Percentiles rank a stretch among this genome's conserved stretches.
phyloP scores from a whole-genome alignment of 23 red algal species.

The Gracilaria domingensis region DNA sequence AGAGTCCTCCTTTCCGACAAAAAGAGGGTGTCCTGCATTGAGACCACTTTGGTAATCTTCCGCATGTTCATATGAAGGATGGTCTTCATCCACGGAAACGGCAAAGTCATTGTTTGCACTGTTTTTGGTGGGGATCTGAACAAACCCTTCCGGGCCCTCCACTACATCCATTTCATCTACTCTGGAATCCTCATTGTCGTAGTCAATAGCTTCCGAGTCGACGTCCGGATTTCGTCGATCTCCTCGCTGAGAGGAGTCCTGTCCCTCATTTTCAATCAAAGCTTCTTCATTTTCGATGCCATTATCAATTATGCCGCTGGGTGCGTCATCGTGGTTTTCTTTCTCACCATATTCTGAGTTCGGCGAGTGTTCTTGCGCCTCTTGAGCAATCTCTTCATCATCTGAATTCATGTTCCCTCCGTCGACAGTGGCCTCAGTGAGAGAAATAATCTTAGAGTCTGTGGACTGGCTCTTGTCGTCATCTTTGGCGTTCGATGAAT shows the following conservation, averaged over 20 bases:
- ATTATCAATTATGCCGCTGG: neutral
- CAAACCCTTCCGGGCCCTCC: neutral
- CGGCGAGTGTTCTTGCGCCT: neutral
- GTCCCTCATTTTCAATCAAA: neutral
- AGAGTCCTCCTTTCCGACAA: neutral
- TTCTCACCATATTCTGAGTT: neutral
- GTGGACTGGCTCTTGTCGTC: neutral
- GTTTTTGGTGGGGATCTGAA: neutral
- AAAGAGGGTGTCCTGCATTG: neutral
- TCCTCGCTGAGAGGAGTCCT: neutral
- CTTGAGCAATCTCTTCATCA: neutral
- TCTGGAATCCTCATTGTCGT: neutral
- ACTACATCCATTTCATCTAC: neutral
- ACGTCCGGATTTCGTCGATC: neutral
- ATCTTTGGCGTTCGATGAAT: neutral
- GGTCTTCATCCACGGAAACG: neutral
- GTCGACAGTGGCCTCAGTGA: neutral
- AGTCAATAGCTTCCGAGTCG: neutral
- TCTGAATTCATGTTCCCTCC: neutral
- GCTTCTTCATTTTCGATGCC: neutral
- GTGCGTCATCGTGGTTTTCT: neutral
- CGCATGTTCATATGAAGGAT: neutral
- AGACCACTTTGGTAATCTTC: neutral
- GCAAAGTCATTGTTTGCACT: neutral
- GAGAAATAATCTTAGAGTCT: neutral